Evolutionary conservation across 2,329 filamentous ascomycete species (phyloP), one percentile per base, ranked within the genome.

Genomic region (Septoria petroselini): DNA sequence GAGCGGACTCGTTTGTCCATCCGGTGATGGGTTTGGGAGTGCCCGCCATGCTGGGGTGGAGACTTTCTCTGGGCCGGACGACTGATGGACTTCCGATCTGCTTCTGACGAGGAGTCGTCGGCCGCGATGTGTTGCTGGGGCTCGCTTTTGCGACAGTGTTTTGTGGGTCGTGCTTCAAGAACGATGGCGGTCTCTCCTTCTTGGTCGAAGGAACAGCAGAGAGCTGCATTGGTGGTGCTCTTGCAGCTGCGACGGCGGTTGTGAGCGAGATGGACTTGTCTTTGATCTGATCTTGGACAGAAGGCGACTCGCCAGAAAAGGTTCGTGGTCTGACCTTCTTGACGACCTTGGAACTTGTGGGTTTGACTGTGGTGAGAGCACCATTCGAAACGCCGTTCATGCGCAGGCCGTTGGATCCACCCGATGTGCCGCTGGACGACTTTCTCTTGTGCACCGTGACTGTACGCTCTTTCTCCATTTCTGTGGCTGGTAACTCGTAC

Each of bases 361-460:
- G 25, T 30, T 23, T 41, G 19, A 23, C 41, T 2, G 43, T 30
- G 19, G 29, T 50, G 14, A 55, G 17, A 17, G 41, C 42, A 2
- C 35, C 43, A 34, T 42, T 41, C 18, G 63, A 62, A 11, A 67
- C 54, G 7, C 61, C 59, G 38, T 67, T 67, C 59, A 67, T 63
- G 19, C 65, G 63, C 21, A 67, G 44, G 1, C 63, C 62, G 41
- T 67, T 64, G 17, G 56, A 58, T 27, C 5, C 23, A 37, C 15
- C 15, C 4, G 34, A 38, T 9, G 23, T 27, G 7, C 53, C 57
- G 7, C 44, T 52, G 8, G 54, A 63, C 6, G 30, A 50, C 27
- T 41, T 44, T 14, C 54, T 46, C 9, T 55, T 55, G 14, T 63
- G 54, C 9, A 60, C 50, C 8, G 62, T 64, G 2, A 57, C 50